phyloP scores from a whole-genome alignment of 805 yeast species.

The Vanderwaltozyma yarrowii region DNA sequence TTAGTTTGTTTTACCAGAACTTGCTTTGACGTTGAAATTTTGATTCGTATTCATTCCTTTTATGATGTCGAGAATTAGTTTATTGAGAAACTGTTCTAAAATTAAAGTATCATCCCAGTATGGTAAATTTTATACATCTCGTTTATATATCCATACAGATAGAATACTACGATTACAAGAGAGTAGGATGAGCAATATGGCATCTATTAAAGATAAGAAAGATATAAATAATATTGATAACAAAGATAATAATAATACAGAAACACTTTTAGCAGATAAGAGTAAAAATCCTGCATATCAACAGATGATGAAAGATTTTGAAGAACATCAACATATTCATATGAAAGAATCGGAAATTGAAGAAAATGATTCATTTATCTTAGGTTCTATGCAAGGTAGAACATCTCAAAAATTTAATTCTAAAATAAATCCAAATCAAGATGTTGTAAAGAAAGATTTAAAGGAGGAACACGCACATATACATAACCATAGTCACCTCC shows the following conservation, averaged over 20 bases:
- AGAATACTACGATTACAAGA: no score
- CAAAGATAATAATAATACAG: no score
- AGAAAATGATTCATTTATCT: conserved; percentile 30
- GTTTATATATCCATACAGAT: neutral
- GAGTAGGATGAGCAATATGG: neutral
- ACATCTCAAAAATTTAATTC: neutral
- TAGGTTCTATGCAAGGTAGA: conserved; percentile 23
- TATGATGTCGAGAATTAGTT: neutral
- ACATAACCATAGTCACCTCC: conserved; percentile 25
- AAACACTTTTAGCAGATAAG: no score
- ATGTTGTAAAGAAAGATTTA: no score
- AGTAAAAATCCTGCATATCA: neutral
- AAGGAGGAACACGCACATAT: no score
- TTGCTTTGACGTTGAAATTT: no score
- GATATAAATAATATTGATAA: no score
- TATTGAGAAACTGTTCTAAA: neutral
- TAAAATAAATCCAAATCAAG: neutral
- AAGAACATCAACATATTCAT: conserved; percentile 32
- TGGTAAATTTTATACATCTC: neutral
- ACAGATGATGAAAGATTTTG: conserved; percentile 7
- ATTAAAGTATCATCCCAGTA: neutral
- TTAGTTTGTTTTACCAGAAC: no score
- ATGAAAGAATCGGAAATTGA: conserved; percentile 35
- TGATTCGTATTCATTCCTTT: no score
- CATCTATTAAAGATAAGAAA: no score